A percentile compares a stretch with the other conserved stretches of the same genome.
Evolutionary conservation across 495 filamentous ascomycete species (phyloP).

Genomic region (Halenospora varia): DNA sequence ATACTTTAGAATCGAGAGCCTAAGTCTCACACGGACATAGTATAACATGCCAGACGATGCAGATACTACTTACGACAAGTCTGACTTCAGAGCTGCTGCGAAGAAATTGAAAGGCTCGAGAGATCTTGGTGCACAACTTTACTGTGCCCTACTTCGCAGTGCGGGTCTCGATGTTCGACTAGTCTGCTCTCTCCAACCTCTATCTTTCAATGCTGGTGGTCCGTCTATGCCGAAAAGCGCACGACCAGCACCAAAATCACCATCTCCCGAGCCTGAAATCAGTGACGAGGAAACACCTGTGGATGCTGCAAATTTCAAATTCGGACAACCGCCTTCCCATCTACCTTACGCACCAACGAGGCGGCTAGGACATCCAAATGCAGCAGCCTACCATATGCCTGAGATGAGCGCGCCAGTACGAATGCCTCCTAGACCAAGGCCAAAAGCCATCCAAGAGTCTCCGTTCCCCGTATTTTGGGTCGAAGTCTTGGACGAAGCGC

Average conservation of each 20-base stretch:
- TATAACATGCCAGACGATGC: slow-evolving; percentile 50
- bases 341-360: slow-evolving; percentile 10
- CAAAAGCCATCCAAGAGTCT: slow-evolving; percentile 51
- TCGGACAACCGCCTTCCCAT: neutral
- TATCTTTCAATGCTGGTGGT: slow-evolving; percentile 62
- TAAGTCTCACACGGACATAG: slow-evolving; percentile 25
- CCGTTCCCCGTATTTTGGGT: slow-evolving; percentile 87
- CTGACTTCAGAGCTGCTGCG: slow-evolving; percentile 69
- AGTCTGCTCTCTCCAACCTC: slow-evolving; percentile 84
- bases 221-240: slow-evolving; percentile 32
- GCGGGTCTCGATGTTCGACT: slow-evolving; percentile 79
- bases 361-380: slow-evolving; percentile 25
- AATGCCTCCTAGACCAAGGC: slow-evolving; percentile 29
- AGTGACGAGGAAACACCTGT: slow-evolving; percentile 11
- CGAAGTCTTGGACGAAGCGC: slow-evolving; percentile 77
- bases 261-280: slow-evolving; percentile 38
- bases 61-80: slow-evolving; percentile 50
- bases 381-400: slow-evolving; percentile 24
- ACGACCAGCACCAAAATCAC: slow-evolving; percentile 39
- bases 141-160: slow-evolving; percentile 78
- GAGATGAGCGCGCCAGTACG: slow-evolving; percentile 20
- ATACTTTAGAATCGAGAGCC: too few relatives aligned
- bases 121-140: slow-evolving; percentile 86
- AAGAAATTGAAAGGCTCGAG: slow-evolving; percentile 67
- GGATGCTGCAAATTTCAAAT: slow-evolving; percentile 8